Evolutionary conservation across 768 basidiomycete genomes (phyloP).

Genomic region (Leucocoprinus sp.): DNA sequence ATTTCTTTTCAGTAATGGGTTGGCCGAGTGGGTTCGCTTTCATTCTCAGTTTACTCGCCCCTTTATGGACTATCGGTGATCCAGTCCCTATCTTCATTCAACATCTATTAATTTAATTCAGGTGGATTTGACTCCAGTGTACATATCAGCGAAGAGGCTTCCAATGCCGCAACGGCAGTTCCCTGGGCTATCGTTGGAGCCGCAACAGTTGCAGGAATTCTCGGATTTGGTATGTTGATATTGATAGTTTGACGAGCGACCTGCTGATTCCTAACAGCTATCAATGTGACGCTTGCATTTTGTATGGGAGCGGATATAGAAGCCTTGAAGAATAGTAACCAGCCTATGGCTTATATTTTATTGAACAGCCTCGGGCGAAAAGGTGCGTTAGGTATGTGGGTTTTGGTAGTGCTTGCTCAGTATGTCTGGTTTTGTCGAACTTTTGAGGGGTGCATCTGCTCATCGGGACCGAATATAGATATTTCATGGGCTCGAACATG

Average conservation of each 20-base stretch:
- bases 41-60: constrained; percentile 33
- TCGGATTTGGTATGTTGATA: constrained; percentile 46
- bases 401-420: constrained; percentile 32
- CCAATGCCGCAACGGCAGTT: constrained; percentile 60
- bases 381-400: constrained; percentile 31
- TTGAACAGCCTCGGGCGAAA: constrained; percentile 34
- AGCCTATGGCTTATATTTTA: constrained; percentile 59
- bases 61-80: constrained; percentile 34
- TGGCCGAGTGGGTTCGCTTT: constrained; percentile 58
- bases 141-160: constrained; percentile 66
- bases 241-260: background rate
- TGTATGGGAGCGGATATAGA: constrained; percentile 49
- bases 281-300: constrained; percentile 57
- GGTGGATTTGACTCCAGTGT: constrained; percentile 47
- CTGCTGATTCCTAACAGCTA: constrained; percentile 24
- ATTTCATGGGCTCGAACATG: constrained; percentile 55
- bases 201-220: constrained; percentile 43
- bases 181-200: constrained; percentile 61
- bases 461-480: constrained; percentile 25
- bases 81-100: background rate
- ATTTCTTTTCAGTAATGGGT: constrained; percentile 32
- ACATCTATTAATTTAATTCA: constrained; percentile 2
- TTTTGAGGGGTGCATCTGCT: background rate
- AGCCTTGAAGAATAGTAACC: constrained; percentile 34
- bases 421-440: constrained; percentile 14